Conservation (phyloP, 1,284 basidiomycete species). For the Austroboletus novae-zelandiae region DNA sequence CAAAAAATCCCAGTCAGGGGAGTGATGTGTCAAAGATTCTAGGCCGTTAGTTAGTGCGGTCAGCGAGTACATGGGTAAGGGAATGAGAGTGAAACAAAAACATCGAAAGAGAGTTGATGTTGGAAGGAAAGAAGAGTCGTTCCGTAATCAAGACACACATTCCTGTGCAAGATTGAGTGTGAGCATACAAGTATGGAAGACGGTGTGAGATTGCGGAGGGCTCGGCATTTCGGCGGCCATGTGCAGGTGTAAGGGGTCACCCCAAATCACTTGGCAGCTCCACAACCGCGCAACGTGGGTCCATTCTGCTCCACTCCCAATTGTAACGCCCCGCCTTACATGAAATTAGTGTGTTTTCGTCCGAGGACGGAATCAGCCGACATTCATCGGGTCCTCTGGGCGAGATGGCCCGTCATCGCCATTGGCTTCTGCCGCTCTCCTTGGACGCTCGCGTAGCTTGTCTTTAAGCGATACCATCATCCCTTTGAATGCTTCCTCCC, state of each 20-base stretch:
- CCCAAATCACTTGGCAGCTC: slow-evolving; percentile 27
- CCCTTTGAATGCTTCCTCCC: slow-evolving; percentile 35
- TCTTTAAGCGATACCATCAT: slow-evolving; percentile 36
- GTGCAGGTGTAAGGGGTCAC: slow-evolving; percentile 23
- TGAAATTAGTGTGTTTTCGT: slow-evolving; percentile 27
- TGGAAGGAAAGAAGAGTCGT: slow-evolving; percentile 21
- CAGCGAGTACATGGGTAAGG: slow-evolving; percentile 26
- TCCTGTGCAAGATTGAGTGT: slow-evolving; percentile 35
- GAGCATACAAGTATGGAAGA: slow-evolving; percentile 27
- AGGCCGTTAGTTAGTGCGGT: slow-evolving; percentile 27
- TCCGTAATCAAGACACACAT: slow-evolving; percentile 33
- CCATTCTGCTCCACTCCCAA: slow-evolving; percentile 23
- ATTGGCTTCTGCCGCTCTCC: slow-evolving; percentile 16
- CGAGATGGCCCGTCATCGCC: slow-evolving; percentile 16
- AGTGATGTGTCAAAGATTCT: slow-evolving; percentile 21
- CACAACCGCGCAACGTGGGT: slow-evolving; percentile 24
- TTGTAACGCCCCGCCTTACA: slow-evolving; percentile 16
- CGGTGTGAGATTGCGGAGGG: slow-evolving; percentile 34
- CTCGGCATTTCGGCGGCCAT: slow-evolving; percentile 35
- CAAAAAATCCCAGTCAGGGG: slow-evolving; percentile 34
- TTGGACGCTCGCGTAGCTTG: slow-evolving; percentile 32
- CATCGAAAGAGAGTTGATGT: slow-evolving; percentile 21
- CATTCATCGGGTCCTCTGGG: slow-evolving; percentile 32
- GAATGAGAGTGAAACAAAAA: slow-evolving; percentile 3
- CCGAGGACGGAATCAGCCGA: slow-evolving; percentile 21